phyloP scores from a whole-genome alignment of 2,329 filamentous ascomycete genomes.

The Verticillium nubilum region DNA sequence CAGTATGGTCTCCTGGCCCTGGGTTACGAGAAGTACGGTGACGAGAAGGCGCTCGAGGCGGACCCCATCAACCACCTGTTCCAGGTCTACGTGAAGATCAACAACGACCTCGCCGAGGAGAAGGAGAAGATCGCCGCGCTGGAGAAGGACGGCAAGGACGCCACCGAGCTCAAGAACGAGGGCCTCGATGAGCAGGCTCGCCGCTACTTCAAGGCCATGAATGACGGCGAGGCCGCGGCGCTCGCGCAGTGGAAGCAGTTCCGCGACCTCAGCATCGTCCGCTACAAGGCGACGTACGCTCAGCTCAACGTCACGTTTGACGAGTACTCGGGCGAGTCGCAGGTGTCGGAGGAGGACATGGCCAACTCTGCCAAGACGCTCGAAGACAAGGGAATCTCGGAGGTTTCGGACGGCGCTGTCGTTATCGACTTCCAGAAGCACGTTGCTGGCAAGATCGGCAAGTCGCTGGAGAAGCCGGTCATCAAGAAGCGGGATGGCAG shows the following conservation, averaged over 20 bases:
- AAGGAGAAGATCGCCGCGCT: conserved; percentile 58
- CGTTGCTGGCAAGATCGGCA: conserved; percentile 59
- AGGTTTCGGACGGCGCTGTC: conserved; percentile 66
- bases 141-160: conserved; percentile 47
- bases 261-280: conserved; percentile 60
- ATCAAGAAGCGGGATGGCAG: conserved; percentile 68
- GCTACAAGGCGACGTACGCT: conserved; percentile 63
- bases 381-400: conserved; percentile 57
- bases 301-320: conserved; percentile 68
- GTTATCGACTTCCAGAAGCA: conserved; percentile 69
- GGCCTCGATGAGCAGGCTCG: conserved; percentile 70
- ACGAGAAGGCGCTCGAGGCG: conserved; percentile 61
- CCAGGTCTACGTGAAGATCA: conserved; percentile 77
- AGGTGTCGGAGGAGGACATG: conserved; percentile 65
- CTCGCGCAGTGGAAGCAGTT: conserved; percentile 61
- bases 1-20: conserved; percentile 69
- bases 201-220: conserved; percentile 66
- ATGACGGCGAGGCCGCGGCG: conserved; percentile 57
- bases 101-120: conserved; percentile 59
- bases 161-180: conserved; percentile 41
- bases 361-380: conserved; percentile 55
- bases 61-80: conserved; percentile 81
- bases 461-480: conserved; percentile 65
- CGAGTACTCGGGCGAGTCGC: conserved; percentile 69
- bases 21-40: conserved; percentile 70